Evolutionary conservation across 2,329 filamentous ascomycete species (phyloP), one percentile per base, ranked within the genome.

Genomic region (Pseudonectria foliicola): DNA sequence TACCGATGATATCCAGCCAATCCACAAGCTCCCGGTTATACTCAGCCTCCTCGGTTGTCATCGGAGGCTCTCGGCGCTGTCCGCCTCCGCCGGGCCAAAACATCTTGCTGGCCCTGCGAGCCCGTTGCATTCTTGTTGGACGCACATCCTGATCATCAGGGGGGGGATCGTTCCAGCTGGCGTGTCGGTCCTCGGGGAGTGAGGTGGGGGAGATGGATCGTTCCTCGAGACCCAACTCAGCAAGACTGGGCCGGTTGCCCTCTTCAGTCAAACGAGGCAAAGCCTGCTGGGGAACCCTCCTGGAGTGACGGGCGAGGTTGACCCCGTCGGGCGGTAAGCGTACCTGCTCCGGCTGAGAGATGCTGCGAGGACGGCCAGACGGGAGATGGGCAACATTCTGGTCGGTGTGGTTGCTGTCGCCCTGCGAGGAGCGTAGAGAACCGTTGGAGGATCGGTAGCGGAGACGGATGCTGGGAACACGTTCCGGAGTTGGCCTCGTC

Each of bases 261-360:
- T 65, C 62, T 27, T 65, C 62, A 0, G 62, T 65, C 29, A 65
- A 44, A 26, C 62, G 57, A 10, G 62, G 62, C 49, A 65, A 43
- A 25, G 57, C 54, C 5, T 49, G 32, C 32, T 60, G 59, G n/a
- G 54, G 58, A 7, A 49, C 40, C 18, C 55, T 45, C 25, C 57
- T 43, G 14, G 55, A 57, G 33, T 56, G 50, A 10, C 59, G 46
- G 13, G 50, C 50, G 6, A 50, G 25, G 10, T 39, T 37, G n/a
- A 38, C 31, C 6, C 21, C 34, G 25, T 55, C 43, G 6, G 48
- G 27, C 6, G 48, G 27, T 5, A 50, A 7, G 4, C 47, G 43
- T 2, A 52, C 43, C 12, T 49, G 40, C 15, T 52, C 49, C 6
- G 61, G 59, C 36, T 63, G 60, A 6, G 61, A 64, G 11, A 57